Evolutionary conservation across 768 basidiomycete species (phyloP).

Genomic region (Podaxis sp.): DNA sequence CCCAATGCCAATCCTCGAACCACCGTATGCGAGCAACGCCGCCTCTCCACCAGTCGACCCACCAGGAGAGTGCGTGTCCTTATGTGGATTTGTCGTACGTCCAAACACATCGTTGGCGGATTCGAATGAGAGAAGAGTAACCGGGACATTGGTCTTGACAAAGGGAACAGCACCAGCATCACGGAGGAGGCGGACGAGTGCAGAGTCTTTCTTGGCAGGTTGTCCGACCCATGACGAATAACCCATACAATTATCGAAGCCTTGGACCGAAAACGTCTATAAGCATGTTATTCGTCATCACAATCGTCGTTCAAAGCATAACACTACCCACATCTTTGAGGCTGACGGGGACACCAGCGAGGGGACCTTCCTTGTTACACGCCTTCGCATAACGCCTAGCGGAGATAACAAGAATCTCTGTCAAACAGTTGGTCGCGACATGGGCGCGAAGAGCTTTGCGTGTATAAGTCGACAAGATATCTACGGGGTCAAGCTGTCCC

Average conservation of each 20-base stretch:
- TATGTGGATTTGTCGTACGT: slow-evolving; percentile 60
- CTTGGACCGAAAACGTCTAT: slow-evolving; percentile 50
- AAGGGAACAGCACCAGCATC: slow-evolving; percentile 66
- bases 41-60: slow-evolving; percentile 72
- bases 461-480: slow-evolving; percentile 44
- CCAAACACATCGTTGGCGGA: slow-evolving; percentile 60
- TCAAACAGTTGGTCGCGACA: slow-evolving; percentile 57
- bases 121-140: slow-evolving; percentile 60
- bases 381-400: slow-evolving; percentile 35
- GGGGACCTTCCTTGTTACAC: slow-evolving; percentile 37
- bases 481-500: slow-evolving; percentile 29
- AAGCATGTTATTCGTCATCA: neutral
- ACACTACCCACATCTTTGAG: slow-evolving; percentile 47
- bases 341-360: slow-evolving; percentile 62
- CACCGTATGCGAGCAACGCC: slow-evolving; percentile 60
- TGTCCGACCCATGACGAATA: slow-evolving; percentile 51
- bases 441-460: slow-evolving; percentile 51
- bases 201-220: slow-evolving; percentile 46
- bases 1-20: slow-evolving; percentile 62
- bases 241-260: slow-evolving; percentile 59
- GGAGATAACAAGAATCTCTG: slow-evolving; percentile 52
- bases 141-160: slow-evolving; percentile 67
- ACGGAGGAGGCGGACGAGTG: slow-evolving; percentile 50
- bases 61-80: slow-evolving; percentile 52
- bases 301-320: slow-evolving; percentile 5